Evolutionary conservation across 2,329 filamentous ascomycete species (phyloP).

Genomic region (Fusarium mangiferae): DNA sequence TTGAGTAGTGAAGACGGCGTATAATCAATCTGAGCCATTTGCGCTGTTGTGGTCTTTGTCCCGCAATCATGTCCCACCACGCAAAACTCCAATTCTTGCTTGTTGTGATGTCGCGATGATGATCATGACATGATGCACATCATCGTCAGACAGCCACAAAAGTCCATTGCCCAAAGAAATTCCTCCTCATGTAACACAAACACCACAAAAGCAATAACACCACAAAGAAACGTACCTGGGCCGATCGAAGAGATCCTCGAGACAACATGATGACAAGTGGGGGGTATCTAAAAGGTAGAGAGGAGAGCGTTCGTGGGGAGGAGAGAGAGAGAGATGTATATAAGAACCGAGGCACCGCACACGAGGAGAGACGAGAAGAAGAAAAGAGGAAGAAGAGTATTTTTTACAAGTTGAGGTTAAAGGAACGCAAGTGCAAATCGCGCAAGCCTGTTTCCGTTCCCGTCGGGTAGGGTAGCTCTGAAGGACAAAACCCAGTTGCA

Average conservation of each 20-base stretch:
- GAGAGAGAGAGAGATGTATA: neutral
- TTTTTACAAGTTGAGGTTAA: neutral
- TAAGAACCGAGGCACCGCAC: constrained; percentile 17
- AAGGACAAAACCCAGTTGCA: neutral
- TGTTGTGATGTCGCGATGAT: constrained; percentile 19
- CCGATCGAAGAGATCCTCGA: constrained; percentile 65
- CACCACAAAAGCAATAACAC: neutral
- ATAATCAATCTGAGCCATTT: constrained; percentile 7
- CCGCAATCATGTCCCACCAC: neutral
- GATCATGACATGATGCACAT: constrained; percentile 34
- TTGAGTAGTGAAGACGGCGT: neutral
- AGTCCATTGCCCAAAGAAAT: neutral
- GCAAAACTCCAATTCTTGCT: constrained; percentile 2
- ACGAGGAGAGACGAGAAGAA: constrained; percentile 11
- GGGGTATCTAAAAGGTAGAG: constrained; percentile 27
- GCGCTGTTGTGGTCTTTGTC: neutral
- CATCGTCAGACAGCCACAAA: neutral
- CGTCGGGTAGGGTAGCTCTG: constrained; percentile 12
- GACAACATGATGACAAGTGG: constrained; percentile 63
- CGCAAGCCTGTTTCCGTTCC: constrained; percentile 29
- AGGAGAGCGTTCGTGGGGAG: constrained; percentile 26
- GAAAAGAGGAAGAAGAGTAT: neutral
- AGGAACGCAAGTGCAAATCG: constrained; percentile 36
- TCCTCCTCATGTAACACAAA: neutral
- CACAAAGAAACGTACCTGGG: constrained; percentile 59